Percentiles rank a stretch among this genome's conserved stretches.
Evolutionary conservation across 257 asterid species (phyloP).

Genomic region (Solanum chmielewskii): DNA sequence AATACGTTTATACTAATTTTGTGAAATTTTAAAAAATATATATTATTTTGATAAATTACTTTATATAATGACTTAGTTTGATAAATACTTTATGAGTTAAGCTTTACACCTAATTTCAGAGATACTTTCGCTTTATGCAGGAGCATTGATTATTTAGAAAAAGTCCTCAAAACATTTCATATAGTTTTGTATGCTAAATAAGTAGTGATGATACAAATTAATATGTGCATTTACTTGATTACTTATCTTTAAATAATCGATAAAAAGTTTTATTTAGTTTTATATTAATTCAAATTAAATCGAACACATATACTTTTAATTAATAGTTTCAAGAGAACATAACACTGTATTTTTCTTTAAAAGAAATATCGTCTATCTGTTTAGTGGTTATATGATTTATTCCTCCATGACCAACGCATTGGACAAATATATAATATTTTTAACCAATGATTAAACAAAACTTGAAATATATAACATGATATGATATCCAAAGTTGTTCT

Average conservation of each 20-base stretch:
- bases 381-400: neutral
- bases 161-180: neutral
- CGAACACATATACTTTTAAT: no score
- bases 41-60: no score
- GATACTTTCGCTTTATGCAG: neutral
- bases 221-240: neutral
- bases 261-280: neutral
- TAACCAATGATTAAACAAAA: neutral
- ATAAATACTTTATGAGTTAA: no score
- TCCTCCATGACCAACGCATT: neutral
- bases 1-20: no score
- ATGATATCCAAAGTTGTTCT: neutral
- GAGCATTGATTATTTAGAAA: neutral
- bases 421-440: neutral
- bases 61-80: no score
- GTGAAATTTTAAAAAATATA: no score
- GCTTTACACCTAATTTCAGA: no score
- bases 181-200: neutral
- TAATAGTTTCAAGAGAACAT: neutral
- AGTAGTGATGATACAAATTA: neutral
- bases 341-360: neutral
- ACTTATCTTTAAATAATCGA: neutral
- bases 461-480: neutral
- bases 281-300: no score
- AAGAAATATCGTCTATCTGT: neutral